phyloP scores from a whole-genome alignment of 1,284 basidiomycete genomes.

The Polyporus tsugae region DNA sequence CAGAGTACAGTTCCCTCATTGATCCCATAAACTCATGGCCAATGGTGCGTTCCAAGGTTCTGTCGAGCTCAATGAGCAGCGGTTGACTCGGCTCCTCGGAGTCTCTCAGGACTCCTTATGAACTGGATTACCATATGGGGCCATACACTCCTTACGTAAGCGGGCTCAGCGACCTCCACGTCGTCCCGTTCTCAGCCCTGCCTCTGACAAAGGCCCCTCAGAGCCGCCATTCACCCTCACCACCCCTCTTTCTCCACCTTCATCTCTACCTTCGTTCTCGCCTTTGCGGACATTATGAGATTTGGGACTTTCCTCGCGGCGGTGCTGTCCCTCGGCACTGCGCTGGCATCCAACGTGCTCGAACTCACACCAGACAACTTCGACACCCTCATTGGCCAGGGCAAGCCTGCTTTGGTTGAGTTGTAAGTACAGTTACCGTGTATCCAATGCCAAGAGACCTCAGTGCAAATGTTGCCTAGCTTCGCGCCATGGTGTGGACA shows the following conservation, averaged over 20 bases:
- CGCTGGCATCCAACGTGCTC: slow-evolving; percentile 80
- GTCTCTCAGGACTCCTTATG: not conserved
- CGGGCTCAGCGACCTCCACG: slow-evolving; percentile 29
- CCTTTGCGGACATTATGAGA: slow-evolving; percentile 40
- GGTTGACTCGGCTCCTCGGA: no score
- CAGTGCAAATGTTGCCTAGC: slow-evolving; percentile 46
- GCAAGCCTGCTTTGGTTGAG: slow-evolving; percentile 87
- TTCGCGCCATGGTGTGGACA: slow-evolving; percentile 90
- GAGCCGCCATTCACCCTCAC: slow-evolving; percentile 18
- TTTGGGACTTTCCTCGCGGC: slow-evolving; percentile 61
- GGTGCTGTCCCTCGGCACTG: slow-evolving; percentile 61
- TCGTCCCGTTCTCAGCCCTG: slow-evolving; percentile 32
- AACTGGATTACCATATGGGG: slow-evolving; percentile 8
- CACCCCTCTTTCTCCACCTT: slow-evolving; percentile 23
- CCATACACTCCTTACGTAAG: slow-evolving; percentile 24
- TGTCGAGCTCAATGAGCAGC: no score
- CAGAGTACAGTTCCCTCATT: no score
- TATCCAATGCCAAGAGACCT: not conserved
- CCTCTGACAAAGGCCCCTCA: slow-evolving; percentile 29
- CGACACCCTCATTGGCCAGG: slow-evolving; percentile 76
- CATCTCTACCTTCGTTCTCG: slow-evolving; percentile 60
- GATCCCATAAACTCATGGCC: no score
- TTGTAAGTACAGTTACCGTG: slow-evolving; percentile 67
- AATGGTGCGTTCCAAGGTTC: no score
- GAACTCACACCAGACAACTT: slow-evolving; percentile 84